Conservation (phyloP, 225 moss, liverwort and hornwort species). For the Takakia lepidozioides region DNA sequence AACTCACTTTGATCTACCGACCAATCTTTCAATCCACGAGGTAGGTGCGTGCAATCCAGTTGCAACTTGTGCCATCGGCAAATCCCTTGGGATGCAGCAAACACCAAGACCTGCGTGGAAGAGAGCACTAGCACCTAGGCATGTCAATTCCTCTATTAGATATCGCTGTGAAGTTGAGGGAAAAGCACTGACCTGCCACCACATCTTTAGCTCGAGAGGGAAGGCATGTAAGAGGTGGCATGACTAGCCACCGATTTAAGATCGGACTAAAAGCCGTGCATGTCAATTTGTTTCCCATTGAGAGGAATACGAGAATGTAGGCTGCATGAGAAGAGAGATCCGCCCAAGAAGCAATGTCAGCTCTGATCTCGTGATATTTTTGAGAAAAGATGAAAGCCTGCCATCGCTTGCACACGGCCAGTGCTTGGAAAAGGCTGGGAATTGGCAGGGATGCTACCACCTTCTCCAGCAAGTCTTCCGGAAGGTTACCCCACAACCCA, state of each 20-base stretch:
- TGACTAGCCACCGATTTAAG: slow-evolving; percentile 10
- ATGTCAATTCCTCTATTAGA: not conserved
- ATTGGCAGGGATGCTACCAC: slow-evolving; percentile 14
- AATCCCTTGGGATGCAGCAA: too few relatives aligned
- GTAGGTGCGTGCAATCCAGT: too few relatives aligned
- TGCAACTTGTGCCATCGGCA: too few relatives aligned
- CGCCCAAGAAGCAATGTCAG: slow-evolving; percentile 7
- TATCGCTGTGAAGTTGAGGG: too few relatives aligned
- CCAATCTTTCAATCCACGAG: too few relatives aligned
- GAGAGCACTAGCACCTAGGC: not conserved
- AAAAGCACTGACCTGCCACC: slow-evolving; percentile 16
- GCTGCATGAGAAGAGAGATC: slow-evolving; percentile 5
- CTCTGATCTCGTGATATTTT: slow-evolving; percentile 12
- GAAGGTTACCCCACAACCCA: not conserved
- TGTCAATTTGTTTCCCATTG: slow-evolving; percentile 5
- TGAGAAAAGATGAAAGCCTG: slow-evolving; percentile 13
- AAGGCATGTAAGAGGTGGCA: slow-evolving; percentile 12
- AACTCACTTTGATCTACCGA: too few relatives aligned
- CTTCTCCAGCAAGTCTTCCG: slow-evolving; percentile 20
- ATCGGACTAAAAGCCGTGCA: slow-evolving; percentile 15
- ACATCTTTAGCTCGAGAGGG: slow-evolving; percentile 14
- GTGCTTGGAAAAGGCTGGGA: slow-evolving; percentile 11
- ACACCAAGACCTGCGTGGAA: too few relatives aligned
- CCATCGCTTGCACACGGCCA: slow-evolving; percentile 16
- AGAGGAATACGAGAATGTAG: slow-evolving; percentile 20